Base-by-base conservation (phyloP, 805 yeast genomes). In the Cyberlindnera mrakii region DNA sequence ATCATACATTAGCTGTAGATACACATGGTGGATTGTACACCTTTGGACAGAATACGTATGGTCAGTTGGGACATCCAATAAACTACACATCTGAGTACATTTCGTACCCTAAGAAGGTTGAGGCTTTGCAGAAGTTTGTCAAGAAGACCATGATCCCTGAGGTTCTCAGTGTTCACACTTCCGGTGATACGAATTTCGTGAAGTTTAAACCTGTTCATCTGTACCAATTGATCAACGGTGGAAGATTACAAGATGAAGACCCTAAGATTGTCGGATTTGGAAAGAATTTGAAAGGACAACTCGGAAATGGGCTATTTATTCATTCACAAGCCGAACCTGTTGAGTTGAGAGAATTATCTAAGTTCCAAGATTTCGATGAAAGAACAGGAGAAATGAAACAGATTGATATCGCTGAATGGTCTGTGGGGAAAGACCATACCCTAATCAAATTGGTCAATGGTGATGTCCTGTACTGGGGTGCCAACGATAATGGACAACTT, bases 11-110 rank as follows among this genome's bases (percentile, higher is more conserved):
- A 30, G 91, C 80, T 6, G 59, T 75, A n/a, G 91, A 86, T 52
- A 53, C 67, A 2, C 55, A 67, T n/a, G 93, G 91, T 41, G 41
- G 29, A 25, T 66, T 88, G n/a, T 85, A 83, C 77, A 75, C 88
- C 2, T 90, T 93, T 77, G 99, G 99, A 19, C 76, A 77, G 45
- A 91, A 91, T 60, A 70, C 77, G 4, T 78, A 66, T 60, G 98
- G 98, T n/a, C 91, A 93, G 56, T 69, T 91, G 43, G 96, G 91
- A 10, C 70, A 77, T 37, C 78, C 79, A 7, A 80, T 84, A 38
- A 68, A 75, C 18, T 78, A 78, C 57, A 78, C 77, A 45, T 77
- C 83, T 15, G 91, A 84, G 53, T 66, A 74, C 35, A 71, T 82
- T 37, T 77, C 95, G 5, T 76, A 79, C 33, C 99, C 99, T 3